A percentile compares a stretch with the other conserved stretches of the same genome.
phyloP scores from a whole-genome alignment of 257 asterid genomes.

The Verbascum thapsus region DNA sequence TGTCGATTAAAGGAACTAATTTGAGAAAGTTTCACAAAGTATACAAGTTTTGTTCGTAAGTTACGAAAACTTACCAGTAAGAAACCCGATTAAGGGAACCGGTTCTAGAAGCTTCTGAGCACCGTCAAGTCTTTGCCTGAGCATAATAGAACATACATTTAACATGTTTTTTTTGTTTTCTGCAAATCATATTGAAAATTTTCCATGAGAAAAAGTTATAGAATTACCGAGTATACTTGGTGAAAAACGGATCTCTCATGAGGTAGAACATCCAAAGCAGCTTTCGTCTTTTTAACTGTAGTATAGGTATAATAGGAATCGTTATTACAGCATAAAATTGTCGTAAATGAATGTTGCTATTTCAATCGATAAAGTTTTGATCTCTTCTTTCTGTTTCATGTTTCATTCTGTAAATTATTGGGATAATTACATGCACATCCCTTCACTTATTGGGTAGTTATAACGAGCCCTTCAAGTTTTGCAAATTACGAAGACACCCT shows the following conservation, averaged over 20 bases:
- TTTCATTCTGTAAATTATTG: too few species aligned
- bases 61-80: constrained; percentile 61
- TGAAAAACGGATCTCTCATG: constrained; percentile 96
- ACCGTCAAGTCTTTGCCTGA: constrained; percentile 75
- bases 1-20: constrained; percentile 34
- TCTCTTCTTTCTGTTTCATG: too few species aligned
- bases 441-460: too few species aligned
- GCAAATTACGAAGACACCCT: too few species aligned
- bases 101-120: constrained; percentile 72
- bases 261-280: constrained; percentile 91
- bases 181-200: not conserved
- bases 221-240: constrained; percentile 75
- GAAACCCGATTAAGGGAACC: constrained; percentile 78
- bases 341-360: not conserved
- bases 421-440: too few species aligned
- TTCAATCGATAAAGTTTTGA: not conserved
- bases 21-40: not conserved
- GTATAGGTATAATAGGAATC: not conserved
- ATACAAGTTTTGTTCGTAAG: not conserved
- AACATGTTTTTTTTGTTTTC: not conserved
- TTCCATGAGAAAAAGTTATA: not conserved
- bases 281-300: constrained; percentile 85
- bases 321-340: constrained; percentile 5
- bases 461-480: too few species aligned
- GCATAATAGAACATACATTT: constrained; percentile 18